These are phyloP conservation scores for Aspergillus coremiiformis DNA, from an alignment of 495 filamentous ascomycete species.

Conservation along the genomic window DNA sequence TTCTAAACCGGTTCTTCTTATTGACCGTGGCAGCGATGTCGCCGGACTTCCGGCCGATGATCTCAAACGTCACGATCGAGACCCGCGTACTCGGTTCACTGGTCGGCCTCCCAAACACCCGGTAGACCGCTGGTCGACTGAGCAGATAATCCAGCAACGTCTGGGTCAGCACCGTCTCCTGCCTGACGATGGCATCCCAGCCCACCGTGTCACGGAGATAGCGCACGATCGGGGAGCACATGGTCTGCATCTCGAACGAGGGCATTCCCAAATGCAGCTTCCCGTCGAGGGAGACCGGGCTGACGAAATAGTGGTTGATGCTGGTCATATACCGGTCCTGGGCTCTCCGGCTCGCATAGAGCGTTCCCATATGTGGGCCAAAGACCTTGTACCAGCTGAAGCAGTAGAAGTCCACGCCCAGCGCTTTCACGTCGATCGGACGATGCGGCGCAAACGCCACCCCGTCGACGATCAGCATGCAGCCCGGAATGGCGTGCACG, in stretches of 20 bases:
- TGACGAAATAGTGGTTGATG: background rate
- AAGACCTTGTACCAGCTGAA: slow-evolving; percentile 66
- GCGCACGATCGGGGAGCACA: too few species aligned
- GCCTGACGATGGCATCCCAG: too few species aligned
- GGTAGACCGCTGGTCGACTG: too few species aligned
- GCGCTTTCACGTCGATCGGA: slow-evolving; percentile 47
- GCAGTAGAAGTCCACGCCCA: slow-evolving; percentile 62
- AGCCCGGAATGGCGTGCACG: slow-evolving; percentile 32
- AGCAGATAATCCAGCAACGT: too few species aligned
- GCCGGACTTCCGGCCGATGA: background rate
- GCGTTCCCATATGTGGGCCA: slow-evolving; percentile 55
- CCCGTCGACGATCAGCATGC: slow-evolving; percentile 42
- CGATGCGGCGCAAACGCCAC: slow-evolving; percentile 62
- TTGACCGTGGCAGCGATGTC: background rate
- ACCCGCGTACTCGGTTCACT: background rate
- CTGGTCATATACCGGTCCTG: slow-evolving; percentile 28
- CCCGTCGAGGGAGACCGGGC: background rate
- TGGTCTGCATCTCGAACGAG: slow-evolving; percentile 53
- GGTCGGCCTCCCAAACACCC: too few species aligned
- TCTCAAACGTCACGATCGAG: background rate
- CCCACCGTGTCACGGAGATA: too few species aligned
- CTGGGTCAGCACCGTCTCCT: too few species aligned
- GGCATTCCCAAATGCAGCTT: background rate
- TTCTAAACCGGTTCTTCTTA: background rate
- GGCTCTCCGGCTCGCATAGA: slow-evolving; percentile 42